These are phyloP conservation scores for Furcasterigmium furcatum DNA, from an alignment of 2,329 filamentous ascomycete genomes.

Conservation along the genomic window DNA sequence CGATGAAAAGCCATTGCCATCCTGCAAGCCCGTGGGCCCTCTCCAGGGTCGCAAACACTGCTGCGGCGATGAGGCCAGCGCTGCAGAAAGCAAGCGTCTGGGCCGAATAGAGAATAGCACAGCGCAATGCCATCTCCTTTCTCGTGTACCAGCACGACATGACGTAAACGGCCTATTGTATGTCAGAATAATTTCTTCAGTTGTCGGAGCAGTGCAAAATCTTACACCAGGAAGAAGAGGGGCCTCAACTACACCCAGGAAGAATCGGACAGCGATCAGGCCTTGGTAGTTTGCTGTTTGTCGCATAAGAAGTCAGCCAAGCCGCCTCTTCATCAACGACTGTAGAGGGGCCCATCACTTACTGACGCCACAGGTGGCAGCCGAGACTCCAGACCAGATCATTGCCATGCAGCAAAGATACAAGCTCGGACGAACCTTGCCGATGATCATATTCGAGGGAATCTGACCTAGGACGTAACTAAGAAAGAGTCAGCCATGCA, in stretches of 20 bases:
- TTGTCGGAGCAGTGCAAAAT: neutral
- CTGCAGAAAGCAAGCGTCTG: constrained; percentile 16
- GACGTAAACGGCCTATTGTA: constrained; percentile 4
- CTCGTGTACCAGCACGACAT: constrained; percentile 20
- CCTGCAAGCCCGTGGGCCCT: neutral
- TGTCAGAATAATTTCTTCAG: neutral
- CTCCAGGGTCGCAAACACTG: neutral
- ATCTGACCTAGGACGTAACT: constrained; percentile 20
- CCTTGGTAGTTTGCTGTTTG: constrained; percentile 10
- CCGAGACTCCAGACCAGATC: constrained; percentile 13
- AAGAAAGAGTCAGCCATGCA: too few species aligned
- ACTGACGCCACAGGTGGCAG: constrained; percentile 11
- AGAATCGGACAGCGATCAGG: constrained; percentile 12
- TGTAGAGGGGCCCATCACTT: too few species aligned
- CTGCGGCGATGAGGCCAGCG: constrained; percentile 3
- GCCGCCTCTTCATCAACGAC: too few species aligned
- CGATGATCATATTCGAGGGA: constrained; percentile 21
- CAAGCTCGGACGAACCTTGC: constrained; percentile 10
- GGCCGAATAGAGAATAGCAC: constrained; percentile 18
- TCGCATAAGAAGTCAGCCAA: too few species aligned
- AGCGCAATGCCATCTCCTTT: constrained; percentile 18
- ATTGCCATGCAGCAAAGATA: constrained; percentile 13
- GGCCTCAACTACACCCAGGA: constrained; percentile 12
- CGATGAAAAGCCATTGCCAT: constrained; percentile 13
- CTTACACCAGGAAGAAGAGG: constrained; percentile 13